Conservation (phyloP, 2,329 filamentous ascomycete genomes). For the Tolypocladium guangdongense region DNA sequence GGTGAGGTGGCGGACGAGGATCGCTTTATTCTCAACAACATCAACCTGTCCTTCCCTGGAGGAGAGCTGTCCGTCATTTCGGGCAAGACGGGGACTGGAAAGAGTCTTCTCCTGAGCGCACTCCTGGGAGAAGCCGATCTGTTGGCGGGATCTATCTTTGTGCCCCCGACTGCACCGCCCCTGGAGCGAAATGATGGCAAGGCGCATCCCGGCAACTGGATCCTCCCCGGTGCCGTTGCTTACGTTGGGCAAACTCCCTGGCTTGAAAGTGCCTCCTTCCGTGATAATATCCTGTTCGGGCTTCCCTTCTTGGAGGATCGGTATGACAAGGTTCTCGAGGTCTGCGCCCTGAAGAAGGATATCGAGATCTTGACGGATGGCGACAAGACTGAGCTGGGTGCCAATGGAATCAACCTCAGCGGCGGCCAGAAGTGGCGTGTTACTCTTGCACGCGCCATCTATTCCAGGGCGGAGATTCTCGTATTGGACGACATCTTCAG, state of each 20-base stretch:
- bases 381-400: constrained; percentile 70
- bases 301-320: constrained; percentile 58
- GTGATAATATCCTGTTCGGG: constrained; percentile 70
- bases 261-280: constrained; percentile 74
- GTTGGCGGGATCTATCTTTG: constrained; percentile 48
- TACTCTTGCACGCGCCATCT: constrained; percentile 68
- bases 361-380: constrained; percentile 66
- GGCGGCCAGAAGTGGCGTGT: constrained; percentile 79
- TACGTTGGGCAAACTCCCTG: constrained; percentile 74
- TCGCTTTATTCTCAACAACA: constrained; percentile 52
- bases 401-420: constrained; percentile 74
- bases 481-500: constrained; percentile 79
- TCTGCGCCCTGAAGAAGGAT: constrained; percentile 66
- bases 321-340: constrained; percentile 59
- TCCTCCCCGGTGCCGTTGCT: constrained; percentile 56
- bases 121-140: constrained; percentile 68
- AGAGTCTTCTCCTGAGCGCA: constrained; percentile 62
- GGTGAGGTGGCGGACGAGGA: constrained; percentile 43
- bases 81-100: constrained; percentile 68
- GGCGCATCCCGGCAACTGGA: constrained; percentile 56
- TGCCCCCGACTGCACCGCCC: constrained; percentile 37
- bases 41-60: constrained; percentile 56
- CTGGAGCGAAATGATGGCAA: constrained; percentile 48
- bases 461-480: constrained; percentile 66
- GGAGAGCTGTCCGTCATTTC: constrained; percentile 64